Evolutionary conservation across 2,329 filamentous ascomycete genomes (phyloP).

Genomic region (Verticillium longisporum): DNA sequence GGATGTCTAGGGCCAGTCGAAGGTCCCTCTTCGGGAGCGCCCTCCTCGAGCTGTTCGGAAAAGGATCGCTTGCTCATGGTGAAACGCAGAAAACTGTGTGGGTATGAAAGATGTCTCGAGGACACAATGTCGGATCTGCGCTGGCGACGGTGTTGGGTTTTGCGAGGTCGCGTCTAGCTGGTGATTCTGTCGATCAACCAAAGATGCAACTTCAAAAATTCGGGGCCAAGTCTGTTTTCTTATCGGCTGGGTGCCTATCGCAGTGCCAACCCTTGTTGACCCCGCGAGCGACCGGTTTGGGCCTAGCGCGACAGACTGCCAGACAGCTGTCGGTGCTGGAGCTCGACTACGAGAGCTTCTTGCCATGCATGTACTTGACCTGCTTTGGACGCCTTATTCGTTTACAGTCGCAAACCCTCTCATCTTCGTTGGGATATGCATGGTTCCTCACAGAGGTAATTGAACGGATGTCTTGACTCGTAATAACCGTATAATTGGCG

Average conservation of each 20-base stretch:
- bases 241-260: not conserved
- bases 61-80: not conserved
- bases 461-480: not conserved
- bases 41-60: conserved; percentile 11
- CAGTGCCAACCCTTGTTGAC: not conserved
- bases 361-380: not conserved
- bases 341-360: not conserved
- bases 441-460: not conserved
- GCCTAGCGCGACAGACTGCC: conserved; percentile 8
- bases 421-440: not conserved
- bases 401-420: not conserved
- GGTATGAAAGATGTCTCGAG: too few species aligned
- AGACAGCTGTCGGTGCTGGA: conserved; percentile 2
- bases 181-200: not conserved
- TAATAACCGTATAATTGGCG: not conserved
- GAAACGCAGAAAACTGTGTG: not conserved
- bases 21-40: conserved; percentile 10
- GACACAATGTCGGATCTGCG: not conserved
- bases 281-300: not conserved
- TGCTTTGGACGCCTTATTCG: not conserved
- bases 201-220: conserved; percentile 15
- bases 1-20: conserved; percentile 10
- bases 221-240: not conserved
- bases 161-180: not conserved
- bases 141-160: not conserved